Conservation (phyloP, 192 early-diverging fungal species). For the Linnemannia hyalina region DNA sequence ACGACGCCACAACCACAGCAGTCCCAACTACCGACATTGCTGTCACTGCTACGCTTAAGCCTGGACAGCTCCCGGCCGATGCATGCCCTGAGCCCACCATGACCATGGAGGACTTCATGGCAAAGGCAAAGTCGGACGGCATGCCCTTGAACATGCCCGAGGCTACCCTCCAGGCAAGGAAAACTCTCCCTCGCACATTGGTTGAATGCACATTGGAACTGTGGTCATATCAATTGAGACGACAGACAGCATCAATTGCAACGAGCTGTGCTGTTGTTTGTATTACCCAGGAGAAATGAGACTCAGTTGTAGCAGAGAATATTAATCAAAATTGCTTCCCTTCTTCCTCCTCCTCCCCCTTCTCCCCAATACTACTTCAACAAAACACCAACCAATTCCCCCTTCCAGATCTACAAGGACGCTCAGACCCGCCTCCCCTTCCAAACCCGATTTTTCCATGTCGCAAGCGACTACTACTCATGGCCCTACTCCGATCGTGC, state of each 20-base stretch:
- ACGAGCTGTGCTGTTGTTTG: no score
- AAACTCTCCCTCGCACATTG: neutral
- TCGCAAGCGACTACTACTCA: slow-evolving; percentile 81
- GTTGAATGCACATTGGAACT: no score
- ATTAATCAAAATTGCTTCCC: neutral
- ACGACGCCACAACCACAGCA: neutral
- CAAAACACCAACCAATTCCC: neutral
- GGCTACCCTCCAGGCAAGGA: slow-evolving; percentile 32
- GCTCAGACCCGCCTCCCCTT: slow-evolving; percentile 35
- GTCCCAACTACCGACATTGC: neutral
- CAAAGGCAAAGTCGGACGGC: slow-evolving; percentile 14
- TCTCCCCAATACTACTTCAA: neutral
- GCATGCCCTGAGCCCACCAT: slow-evolving; percentile 11
- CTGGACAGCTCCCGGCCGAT: slow-evolving; percentile 36
- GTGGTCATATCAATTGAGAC: no score
- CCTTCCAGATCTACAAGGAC: slow-evolving; percentile 38
- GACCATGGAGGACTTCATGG: slow-evolving; percentile 39
- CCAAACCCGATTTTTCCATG: slow-evolving; percentile 74
- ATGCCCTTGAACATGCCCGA: slow-evolving; percentile 29
- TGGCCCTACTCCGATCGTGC: slow-evolving; percentile 84
- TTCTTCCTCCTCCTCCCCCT: neutral
- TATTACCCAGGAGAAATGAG: no score
- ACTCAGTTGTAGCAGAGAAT: neutral
- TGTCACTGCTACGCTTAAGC: neutral
- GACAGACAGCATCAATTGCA: no score